A percentile compares a stretch with the other conserved stretches of the same genome.
These are phyloP conservation scores for Blastobotrys mokoenaii DNA, from an alignment of 805 yeast genomes.

Conservation along the genomic window DNA sequence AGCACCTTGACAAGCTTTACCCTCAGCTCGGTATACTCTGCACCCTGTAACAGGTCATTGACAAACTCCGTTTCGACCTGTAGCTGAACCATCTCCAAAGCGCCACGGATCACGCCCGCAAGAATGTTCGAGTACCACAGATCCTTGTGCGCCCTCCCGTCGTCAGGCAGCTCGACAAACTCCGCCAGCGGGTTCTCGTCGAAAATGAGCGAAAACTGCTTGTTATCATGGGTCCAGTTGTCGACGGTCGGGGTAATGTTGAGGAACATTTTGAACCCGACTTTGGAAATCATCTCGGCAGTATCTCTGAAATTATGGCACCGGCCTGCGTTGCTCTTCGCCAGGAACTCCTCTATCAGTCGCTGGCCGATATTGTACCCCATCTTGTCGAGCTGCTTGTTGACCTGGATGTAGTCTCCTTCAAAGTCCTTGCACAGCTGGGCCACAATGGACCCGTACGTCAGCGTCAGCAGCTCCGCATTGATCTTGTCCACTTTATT, in stretches of 20 bases:
- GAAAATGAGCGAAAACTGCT: constrained; percentile 62
- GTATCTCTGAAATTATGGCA: constrained; percentile 77
- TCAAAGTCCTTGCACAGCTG: constrained; percentile 81
- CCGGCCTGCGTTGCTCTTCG: constrained; percentile 77
- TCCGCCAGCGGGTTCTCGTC: constrained; percentile 89
- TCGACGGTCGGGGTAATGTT: constrained; percentile 70
- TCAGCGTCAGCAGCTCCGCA: constrained; percentile 86
- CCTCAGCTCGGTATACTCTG: constrained; percentile 68
- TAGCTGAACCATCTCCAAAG: constrained; percentile 86
- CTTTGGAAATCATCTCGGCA: constrained; percentile 73
- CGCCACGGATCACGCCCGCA: constrained; percentile 86
- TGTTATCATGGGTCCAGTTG: constrained; percentile 70
- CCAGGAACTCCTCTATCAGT: constrained; percentile 85
- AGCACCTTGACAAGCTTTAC: constrained; percentile 62
- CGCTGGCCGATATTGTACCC: constrained; percentile 92
- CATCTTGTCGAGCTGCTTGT: constrained; percentile 79
- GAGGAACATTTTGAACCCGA: constrained; percentile 85
- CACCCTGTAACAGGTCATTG: constrained; percentile 76
- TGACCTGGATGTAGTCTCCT: constrained; percentile 69
- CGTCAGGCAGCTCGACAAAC: constrained; percentile 89
- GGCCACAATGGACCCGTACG: constrained; percentile 89
- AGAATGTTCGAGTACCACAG: constrained; percentile 90
- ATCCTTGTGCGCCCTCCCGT: constrained; percentile 56
- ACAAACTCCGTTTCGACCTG: constrained; percentile 79
- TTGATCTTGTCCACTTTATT: constrained; percentile 83